Evolutionary conservation across 139 green algal species (phyloP), one percentile per base, ranked within the genome.

Genomic region (Volvox reticuliferus): DNA sequence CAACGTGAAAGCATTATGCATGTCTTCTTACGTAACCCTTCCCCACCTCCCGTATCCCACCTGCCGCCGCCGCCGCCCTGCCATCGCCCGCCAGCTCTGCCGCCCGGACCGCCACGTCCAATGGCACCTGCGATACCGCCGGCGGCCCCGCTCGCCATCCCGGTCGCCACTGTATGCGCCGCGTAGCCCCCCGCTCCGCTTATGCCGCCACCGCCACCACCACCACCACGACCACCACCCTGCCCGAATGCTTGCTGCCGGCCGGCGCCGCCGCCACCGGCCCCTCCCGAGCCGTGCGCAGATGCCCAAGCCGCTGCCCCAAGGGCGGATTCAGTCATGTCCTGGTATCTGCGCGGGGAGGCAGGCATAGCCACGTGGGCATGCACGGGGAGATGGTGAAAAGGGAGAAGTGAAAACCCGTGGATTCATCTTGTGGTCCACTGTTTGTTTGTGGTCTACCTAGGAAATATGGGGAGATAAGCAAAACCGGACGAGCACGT

Each of bases 251-350:
- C 32, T 61, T 62, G 76, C 76, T 62, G 21, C 26, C 76, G 32
- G 12, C 36, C 21, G 36, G 1, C 20, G 35, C 36, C 37, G 78
- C 62, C 30, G 82, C 35, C 17, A 28, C 36, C 65, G 0, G 12
- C 67, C 36, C 21, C 69, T 18, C 12, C 26, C 69, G 12, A 68
- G 28, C 79, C 79, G 68, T 92, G 88, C 3, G 22, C 83, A 17
- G 81, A 26, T 1, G 35, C 73, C 89, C 89, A 93, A 5, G 89
- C 76, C 0, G 89, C 89, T 9, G 89, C 89, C 26, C 83, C 82
- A 33, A 93, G 76, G 6, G 89, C 89, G 1, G 73, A 69, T 37
- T 90, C 82, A 50, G 83, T 88, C 62, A 90, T 88, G 28, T 90
- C 44, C 35, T 90, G 78, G 36, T 93, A 90, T 0, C 76, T 86